Evolutionary conservation across 306 rosid genomes (phyloP).

Genomic region (Rubus parviflorus): DNA sequence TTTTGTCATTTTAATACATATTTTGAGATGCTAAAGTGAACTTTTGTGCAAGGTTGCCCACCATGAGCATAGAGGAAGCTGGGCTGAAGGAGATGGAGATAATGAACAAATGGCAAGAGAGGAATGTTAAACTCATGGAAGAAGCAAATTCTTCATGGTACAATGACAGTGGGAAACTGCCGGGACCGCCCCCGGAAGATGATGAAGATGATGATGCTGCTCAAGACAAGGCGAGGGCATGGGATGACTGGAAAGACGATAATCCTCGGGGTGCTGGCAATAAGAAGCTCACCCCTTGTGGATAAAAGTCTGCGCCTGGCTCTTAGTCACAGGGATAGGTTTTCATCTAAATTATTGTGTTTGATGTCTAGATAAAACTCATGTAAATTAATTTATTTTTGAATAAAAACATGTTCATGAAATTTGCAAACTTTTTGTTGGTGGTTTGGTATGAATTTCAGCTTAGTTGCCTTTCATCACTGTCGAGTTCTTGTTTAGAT

Average conservation of each 20-base stretch:
- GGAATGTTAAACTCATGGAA: constrained; percentile 64
- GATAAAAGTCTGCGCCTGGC: constrained; percentile 36
- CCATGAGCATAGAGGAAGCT: constrained; percentile 99
- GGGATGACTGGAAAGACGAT: constrained; percentile 99
- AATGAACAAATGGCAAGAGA: constrained; percentile 97
- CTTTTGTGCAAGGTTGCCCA: constrained; percentile 71
- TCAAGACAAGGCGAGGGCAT: constrained; percentile 85
- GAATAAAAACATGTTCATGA: background rate
- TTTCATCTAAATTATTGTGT: background rate
- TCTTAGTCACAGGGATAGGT: background rate
- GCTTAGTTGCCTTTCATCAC: background rate
- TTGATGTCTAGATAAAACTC: background rate
- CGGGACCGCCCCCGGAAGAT: constrained; percentile 50
- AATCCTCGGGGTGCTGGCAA: constrained; percentile 97
- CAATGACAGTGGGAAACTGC: constrained; percentile 50
- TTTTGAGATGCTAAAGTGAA: constrained; percentile 33
- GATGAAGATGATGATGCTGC: constrained; percentile 88
- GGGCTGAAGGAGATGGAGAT: constrained; percentile 95
- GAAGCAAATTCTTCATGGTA: constrained; percentile 90
- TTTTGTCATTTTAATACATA: background rate
- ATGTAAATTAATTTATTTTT: constrained; percentile 1
- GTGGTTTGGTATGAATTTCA: background rate
- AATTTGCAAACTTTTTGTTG: background rate
- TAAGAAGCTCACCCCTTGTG: constrained; percentile 91
- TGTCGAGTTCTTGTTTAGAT: background rate